phyloP scores from a whole-genome alignment of 2,329 filamentous ascomycete species.

The Canariomyces notabilis region DNA sequence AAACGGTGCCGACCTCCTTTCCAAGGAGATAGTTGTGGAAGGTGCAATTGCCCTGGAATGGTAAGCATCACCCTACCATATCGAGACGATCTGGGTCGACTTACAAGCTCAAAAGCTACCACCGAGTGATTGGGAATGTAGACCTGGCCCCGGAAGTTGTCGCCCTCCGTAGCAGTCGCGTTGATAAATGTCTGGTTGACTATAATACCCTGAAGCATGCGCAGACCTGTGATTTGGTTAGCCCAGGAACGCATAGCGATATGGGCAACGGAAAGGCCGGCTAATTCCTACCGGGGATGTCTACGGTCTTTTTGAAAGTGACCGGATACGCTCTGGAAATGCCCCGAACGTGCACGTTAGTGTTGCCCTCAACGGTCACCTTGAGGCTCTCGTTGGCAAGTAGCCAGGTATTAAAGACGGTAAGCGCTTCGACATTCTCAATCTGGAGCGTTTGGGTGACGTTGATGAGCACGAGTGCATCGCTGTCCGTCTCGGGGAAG shows the following conservation, averaged over 20 bases:
- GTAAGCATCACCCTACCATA: conserved; percentile 11
- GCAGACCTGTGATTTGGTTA: conserved; percentile 36
- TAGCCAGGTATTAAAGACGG: conserved; percentile 51
- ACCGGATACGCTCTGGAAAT: conserved; percentile 45
- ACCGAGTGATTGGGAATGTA: conserved; percentile 60
- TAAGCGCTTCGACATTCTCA: conserved; percentile 44
- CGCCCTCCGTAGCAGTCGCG: conserved; percentile 46
- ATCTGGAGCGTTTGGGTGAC: conserved; percentile 46
- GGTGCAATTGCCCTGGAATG: conserved; percentile 53
- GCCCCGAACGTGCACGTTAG: conserved; percentile 46
- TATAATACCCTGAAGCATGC: conserved; percentile 51
- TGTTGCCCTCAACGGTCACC: conserved; percentile 48
- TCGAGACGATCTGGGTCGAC: conserved; percentile 23
- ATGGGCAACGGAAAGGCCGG: background rate
- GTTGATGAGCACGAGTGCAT: conserved; percentile 47
- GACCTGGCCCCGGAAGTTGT: conserved; percentile 58
- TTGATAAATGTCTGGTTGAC: too few species aligned
- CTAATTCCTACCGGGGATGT: conserved; percentile 35
- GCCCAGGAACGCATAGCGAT: too few species aligned
- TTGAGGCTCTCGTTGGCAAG: conserved; percentile 46
- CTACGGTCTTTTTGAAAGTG: conserved; percentile 52
- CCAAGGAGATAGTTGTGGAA: conserved; percentile 55
- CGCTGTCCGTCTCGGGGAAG: conserved; percentile 48
- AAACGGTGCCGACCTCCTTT: conserved; percentile 48
- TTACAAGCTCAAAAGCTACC: conserved; percentile 59